Evolutionary conservation across 2,329 filamentous ascomycete genomes (phyloP), one percentile per base, ranked within the genome.

Genomic region (Pleomassaria siparia): DNA sequence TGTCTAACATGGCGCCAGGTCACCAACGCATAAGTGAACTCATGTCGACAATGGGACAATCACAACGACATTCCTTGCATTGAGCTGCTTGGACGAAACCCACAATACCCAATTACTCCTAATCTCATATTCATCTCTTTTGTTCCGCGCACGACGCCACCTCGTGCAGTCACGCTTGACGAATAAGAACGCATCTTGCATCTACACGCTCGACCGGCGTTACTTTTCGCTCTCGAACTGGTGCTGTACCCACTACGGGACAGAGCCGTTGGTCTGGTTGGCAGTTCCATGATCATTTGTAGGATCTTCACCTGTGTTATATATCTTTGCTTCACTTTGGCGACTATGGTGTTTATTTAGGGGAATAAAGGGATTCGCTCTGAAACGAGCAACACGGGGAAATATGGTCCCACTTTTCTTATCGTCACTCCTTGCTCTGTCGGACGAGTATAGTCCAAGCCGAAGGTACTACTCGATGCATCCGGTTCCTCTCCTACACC

Each of bases 1-100:
- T 35, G 13, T 43, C 51, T 58, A 47, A 53, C 46, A 28, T 28
- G 40, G 59, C 15, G 22, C 39, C 53, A 70, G 67, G 67, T 70
- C 43, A 70, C 67, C 54, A 70, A 70, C 46, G 63, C 63, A 60
- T 66, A 61, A 59, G 54, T 49, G 50, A 44, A 49, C 53, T 56
- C 49, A 51, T 32, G 40, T 49, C 42, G 48, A 44, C 54, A 40
- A 50, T 5, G n/a, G 26, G 37, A 41, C 45, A 45, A 45, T 40
- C 32, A 44, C 37, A 35, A 45, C 37, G 24, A 26, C 13, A 42
- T 25, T 24, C 32, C 21, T 48, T 15, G 39, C 46, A 28, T 12
- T 16, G 20, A 13, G 30, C 33, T 35, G 11, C n/a, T 16, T 46
- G 37, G 25, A 50, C 43, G 43, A 46, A 11, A 42, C n/a, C 32